Base-by-base conservation (phyloP, 2,329 filamentous ascomycete genomes). In the Hypoxylon sp. region DNA sequence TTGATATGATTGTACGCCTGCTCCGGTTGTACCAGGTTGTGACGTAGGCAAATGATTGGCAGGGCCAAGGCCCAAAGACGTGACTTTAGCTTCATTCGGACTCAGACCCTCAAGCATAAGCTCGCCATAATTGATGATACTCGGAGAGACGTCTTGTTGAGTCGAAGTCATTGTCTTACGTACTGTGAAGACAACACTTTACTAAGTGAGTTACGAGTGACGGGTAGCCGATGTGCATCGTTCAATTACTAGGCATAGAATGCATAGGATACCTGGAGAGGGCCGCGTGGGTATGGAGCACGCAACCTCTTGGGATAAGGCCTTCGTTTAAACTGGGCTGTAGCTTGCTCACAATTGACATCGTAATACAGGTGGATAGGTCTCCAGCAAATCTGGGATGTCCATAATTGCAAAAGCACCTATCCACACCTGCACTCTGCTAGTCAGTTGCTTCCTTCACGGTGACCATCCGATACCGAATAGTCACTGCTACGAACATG, bases 31-130 rank as follows among this genome's bases (percentile, higher is more conserved):
- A 44, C 30, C 18, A 32, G 28, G 24, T 36, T 61, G 61, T 61
- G 61, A 64, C 61, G 55, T 56, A 61, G 33, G 12, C 30, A n/a
- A 40, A 48, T 55, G 42, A 64, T 64, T 60, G 61, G 61, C 44
- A 40, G 42, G 14, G 30, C 49, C 32, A 3, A 38, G 36, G 16
- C 20, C 20, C 16, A n/a, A 40, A 20, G 36, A 40, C 11, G n/a
- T 14, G 14, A 14, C 32, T 36, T 36, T 36, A 36, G 32, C 32
- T n/a, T 36, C 12, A n/a, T 36, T 5, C 11, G 16, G 8, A 11
- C 20, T 4, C 18, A n/a, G 36, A 38, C 36, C 36, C 36, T 38
- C 36, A 38, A 18, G 5, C 18, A 5, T 38, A 38, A 7, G 8
- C 2, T n/a, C 16, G 22, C 24, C 18, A 24, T 53, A 20, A 53